Evolutionary conservation across 768 basidiomycete species (phyloP), one percentile per base, ranked within the genome.

Genomic region (Nidularia pulvinata): DNA sequence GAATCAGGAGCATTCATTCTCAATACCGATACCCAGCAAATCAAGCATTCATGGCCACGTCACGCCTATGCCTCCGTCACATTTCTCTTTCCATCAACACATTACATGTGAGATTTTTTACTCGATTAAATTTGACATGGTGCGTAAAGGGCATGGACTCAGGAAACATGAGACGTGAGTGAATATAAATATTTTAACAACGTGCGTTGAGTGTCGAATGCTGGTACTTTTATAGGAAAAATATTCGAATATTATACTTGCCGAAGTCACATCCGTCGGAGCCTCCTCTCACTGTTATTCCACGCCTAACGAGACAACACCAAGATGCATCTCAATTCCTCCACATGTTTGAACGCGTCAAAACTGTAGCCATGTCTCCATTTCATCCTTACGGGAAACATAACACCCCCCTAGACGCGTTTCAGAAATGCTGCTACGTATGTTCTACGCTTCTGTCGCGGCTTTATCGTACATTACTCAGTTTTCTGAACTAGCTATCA

Each of bases 231-330:
- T 47, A 30, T 51, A 71, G 70, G 49, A 66, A 59, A 55, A 54
- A 54, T 36, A 66, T 77, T 46, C 73, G 69, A 7, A 60, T 79
- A 10, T 65, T 75, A 36, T 78, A 78, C 57, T 65, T 80, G 16
- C 78, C 77, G 2, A 76, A 77, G 58, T 67, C 76, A 13, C 67
- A 67, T 46, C 78, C 77, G 3, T 37, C 60, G 11, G 51, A 65
- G 36, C 70, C 74, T 13, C 64, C 73, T 3, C 48, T 75, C 43
- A 55, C 62, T n/a, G 53, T 63, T 13, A 68, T 73, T 19, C 71
- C 68, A 13, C 59, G 59, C 50, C 62, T 65, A 16, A 61, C 63
- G 30, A 51, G 61, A 49, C 52, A 59, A 19, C 49, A 54, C 25
- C 56, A 57, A n/a, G 57, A 56, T 44, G 49, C 54, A 37, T 42